Evolutionary conservation across 2,329 filamentous ascomycete species (phyloP), one percentile per base, ranked within the genome.

Genomic region (Colletotrichum sp.): DNA sequence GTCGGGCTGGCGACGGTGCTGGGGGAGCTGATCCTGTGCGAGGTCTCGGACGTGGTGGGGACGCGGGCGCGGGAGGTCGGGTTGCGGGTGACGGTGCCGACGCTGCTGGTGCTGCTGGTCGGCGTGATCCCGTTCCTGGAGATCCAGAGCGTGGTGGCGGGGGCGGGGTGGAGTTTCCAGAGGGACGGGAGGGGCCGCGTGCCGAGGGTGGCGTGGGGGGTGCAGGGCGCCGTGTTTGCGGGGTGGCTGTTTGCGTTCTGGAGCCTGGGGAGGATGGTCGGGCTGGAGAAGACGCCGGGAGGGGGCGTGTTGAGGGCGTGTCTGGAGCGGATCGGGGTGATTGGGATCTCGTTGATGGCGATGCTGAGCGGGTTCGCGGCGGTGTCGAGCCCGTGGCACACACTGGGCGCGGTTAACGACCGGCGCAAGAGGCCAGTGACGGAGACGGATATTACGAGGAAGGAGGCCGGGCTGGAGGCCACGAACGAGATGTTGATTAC

Each of bases 371-470:
- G 95, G 0, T 98, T 97, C 80, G 95, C 95, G 7, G 95, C 95
- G n/a, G 94, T 97, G 38, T 96, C 94, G 28, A 94, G 94, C 2
- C 92, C 96, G 2, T 98, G 95, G 95, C 94, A 97, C 81, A 95
- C 92, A 1, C 95, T 97, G 84, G 90, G 92, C 28, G 91, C 92
- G 34, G 90, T 90, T 52, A 86, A 91, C 61, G 81, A 84, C 12
- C 83, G 85, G 36, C 83, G 82, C 63, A 86, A 86, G 66, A 88
- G 90, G 34, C 90, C 90, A 5, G 91, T 96, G 21, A 93, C 93
- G 0, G 95, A 97, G 66, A 88, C 91, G 12, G 94, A 96, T 78
- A 90, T 98, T 63, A 87, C 91, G 64, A 90, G 95, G 65, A 97
- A 96, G 82, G 92, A 96, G 82, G 92, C 93, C 3, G 95, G 95